Percentiles rank a stretch among this genome's conserved stretches.
These are phyloP conservation scores for Colletotrichum trifolii DNA, from an alignment of 2,329 filamentous ascomycete species.

Conservation along the genomic window DNA sequence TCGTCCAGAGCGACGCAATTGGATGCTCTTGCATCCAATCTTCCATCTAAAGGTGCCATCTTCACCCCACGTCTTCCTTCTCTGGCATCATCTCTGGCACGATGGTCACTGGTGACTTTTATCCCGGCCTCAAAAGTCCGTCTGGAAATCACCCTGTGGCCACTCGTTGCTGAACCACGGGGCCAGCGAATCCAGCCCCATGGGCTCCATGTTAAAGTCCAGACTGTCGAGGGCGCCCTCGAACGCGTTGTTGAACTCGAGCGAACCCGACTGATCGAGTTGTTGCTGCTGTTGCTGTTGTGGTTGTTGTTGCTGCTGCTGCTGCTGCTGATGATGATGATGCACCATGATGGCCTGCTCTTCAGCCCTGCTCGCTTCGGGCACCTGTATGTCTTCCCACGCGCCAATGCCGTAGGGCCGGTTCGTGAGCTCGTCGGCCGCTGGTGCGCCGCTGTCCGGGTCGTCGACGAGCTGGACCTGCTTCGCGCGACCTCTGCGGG, in stretches of 20 bases:
- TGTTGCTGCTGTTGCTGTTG: too few relatives aligned
- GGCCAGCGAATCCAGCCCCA: slow-evolving; percentile 50
- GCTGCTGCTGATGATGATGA: slow-evolving; percentile 42
- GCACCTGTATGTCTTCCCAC: slow-evolving; percentile 34
- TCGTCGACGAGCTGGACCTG: slow-evolving; percentile 34
- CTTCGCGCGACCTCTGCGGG: slow-evolving; percentile 26
- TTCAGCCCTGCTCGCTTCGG: slow-evolving; percentile 27
- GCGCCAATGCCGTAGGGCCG: slow-evolving; percentile 33
- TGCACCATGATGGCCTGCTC: slow-evolving; percentile 15
- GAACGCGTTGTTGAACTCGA: slow-evolving; percentile 62
- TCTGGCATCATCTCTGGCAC: too few relatives aligned
- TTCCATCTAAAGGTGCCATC: too few relatives aligned
- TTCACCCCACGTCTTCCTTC: too few relatives aligned
- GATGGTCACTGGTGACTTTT: too few relatives aligned
- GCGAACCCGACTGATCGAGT: slow-evolving; percentile 42
- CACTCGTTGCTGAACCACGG: slow-evolving; percentile 34
- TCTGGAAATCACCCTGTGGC: slow-evolving; percentile 30
- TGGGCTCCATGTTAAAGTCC: slow-evolving; percentile 57
- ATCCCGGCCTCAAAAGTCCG: slow-evolving; percentile 14
- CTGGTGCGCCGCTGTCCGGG: slow-evolving; percentile 23
- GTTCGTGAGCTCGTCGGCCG: slow-evolving; percentile 33
- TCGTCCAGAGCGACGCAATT: too few relatives aligned
- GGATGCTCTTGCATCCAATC: too few relatives aligned
- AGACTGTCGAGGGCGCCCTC: slow-evolving; percentile 60
- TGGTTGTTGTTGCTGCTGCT: too few relatives aligned